A percentile compares a stretch with the other conserved stretches of the same genome.
Evolutionary conservation across 805 yeast species (phyloP).

Genomic region (Pichia membranifaciens): DNA sequence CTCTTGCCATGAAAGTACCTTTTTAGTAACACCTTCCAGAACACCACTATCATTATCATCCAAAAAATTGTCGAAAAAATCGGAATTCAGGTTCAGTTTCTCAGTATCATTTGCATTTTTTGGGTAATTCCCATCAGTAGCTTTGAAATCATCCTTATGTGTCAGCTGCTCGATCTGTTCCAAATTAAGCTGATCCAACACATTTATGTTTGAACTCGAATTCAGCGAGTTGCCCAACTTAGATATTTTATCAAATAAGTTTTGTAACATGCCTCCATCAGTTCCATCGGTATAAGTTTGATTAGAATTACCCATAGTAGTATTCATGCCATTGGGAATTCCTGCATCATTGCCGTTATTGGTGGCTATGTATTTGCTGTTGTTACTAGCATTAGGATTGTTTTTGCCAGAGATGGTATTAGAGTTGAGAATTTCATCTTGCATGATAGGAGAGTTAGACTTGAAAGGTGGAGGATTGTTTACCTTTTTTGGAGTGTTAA

Average conservation of each 20-base stretch:
- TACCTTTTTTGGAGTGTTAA: not conserved
- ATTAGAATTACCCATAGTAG: not conserved
- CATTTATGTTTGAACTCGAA: not conserved
- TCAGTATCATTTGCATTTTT: not conserved
- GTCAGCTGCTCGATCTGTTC: conserved; percentile 8
- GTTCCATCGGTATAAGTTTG: not conserved
- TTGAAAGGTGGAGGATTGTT: conserved; percentile 9
- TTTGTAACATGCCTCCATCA: not conserved
- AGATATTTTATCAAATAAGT: conserved; percentile 5
- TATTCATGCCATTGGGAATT: too few species aligned
- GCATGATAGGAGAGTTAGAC: conserved; percentile 17
- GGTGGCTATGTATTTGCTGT: not conserved
- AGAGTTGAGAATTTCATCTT: conserved; percentile 7
- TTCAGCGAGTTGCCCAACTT: not conserved
- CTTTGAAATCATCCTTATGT: not conserved
- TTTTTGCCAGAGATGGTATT: not conserved
- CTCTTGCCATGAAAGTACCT: conserved; percentile 29
- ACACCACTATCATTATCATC: conserved; percentile 10
- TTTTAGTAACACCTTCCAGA: conserved; percentile 23
- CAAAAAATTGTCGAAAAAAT: not conserved
- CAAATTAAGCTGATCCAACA: conserved; percentile 7
- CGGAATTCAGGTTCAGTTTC: not conserved
- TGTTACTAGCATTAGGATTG: not conserved
- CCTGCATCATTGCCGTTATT: not conserved
- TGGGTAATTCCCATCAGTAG: not conserved